Evolutionary conservation across 352 stramenopile genomes (phyloP), one percentile per base, ranked within the genome.

Genomic region (Globisporangium acanthophoron): DNA sequence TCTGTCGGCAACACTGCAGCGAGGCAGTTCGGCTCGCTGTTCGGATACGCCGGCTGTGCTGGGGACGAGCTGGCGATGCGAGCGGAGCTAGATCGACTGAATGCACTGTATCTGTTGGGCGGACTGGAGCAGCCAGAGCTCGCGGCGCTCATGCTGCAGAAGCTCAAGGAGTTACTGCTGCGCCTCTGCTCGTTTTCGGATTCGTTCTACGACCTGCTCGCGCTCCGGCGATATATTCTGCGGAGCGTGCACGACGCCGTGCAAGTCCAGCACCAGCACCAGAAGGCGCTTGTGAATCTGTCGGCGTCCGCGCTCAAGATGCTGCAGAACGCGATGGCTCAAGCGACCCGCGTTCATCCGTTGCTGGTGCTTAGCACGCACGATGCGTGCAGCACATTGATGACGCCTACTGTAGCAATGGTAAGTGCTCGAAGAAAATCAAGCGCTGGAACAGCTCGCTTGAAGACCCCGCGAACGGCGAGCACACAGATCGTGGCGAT

Each of bases 231-330:
- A 0, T 69, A 85, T 33, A 80, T 93, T 49, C 62, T 93, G 39
- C 67, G 72, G 0, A 80, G 69, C 29, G 73, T 92, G 40, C 73
- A 85, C 45, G 77, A 84, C 5, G 78, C 78, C 0, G 66, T 85
- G 6, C 58, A 62, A 0, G 40, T 62, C 13, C 74, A 84, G 37
- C 76, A 85, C 40, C 71, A 79, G 40, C 73, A 84, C n/a, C 63
- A 71, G 41, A 65, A 66, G 31, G 47, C 65, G 13, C 52, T 61
- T 4, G 20, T 67, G 5, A 35, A 45, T 18, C 13, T 63, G 13
- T 53, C 53, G 20, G 20, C 37, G 2, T 31, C 49, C 3, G 45
- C 33, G 18, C 48, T 60, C n/a, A 43, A 45, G 20, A 74, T 40
- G 35, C 52, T 57, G 11, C 53, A 56, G 16, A 41, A 56, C 9